phyloP scores from a whole-genome alignment of 2,329 filamentous ascomycete species.

The Neonectria hederae region DNA sequence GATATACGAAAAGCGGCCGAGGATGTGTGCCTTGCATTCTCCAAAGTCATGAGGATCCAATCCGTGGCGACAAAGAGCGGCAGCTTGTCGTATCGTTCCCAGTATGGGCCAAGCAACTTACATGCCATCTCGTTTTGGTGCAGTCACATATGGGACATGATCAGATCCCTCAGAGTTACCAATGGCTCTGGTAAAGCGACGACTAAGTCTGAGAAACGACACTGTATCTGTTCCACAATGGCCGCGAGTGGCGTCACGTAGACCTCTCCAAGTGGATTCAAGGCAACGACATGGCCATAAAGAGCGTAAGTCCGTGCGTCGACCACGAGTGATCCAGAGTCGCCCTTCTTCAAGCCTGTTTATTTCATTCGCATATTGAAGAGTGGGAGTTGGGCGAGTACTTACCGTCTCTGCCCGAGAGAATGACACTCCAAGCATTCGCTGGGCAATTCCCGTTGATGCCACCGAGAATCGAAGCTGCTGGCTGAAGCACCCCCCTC shows the following conservation, averaged over 20 bases:
- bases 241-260: not conserved
- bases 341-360: not conserved
- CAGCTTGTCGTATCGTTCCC: slow-evolving; percentile 53
- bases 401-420: not conserved
- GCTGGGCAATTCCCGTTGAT: not conserved
- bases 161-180: not conserved
- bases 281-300: not conserved
- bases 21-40: slow-evolving; percentile 50
- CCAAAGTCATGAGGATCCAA: slow-evolving; percentile 53
- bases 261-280: not conserved
- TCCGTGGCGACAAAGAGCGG: slow-evolving; percentile 54
- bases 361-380: not conserved
- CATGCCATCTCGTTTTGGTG: not conserved
- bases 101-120: slow-evolving; percentile 49
- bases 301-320: not conserved
- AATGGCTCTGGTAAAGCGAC: not conserved
- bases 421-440: not conserved
- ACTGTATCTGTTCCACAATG: not conserved
- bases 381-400: not conserved
- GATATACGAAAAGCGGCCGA: slow-evolving; percentile 51
- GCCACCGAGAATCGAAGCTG: not conserved
- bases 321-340: not conserved
- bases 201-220: not conserved
- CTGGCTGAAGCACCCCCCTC: not conserved
- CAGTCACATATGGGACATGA: not conserved